Evolutionary conservation across 306 rosid genomes (phyloP).

Genomic region (Hylodesmum podocarpum): DNA sequence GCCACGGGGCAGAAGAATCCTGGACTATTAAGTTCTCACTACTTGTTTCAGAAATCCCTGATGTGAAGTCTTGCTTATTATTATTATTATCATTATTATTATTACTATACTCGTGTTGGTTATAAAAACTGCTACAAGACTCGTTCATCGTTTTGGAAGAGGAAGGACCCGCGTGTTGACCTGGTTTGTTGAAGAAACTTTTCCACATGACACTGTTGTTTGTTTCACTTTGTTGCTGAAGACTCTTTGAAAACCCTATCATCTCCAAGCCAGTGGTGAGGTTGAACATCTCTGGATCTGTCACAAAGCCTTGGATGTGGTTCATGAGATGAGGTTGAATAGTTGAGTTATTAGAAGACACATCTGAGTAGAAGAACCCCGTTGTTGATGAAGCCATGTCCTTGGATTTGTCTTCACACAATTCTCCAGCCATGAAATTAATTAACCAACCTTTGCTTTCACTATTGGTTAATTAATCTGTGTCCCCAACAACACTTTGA

Average conservation of each 20-base stretch:
- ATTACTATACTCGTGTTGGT: slow-evolving; percentile 25
- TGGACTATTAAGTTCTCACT: slow-evolving; percentile 46
- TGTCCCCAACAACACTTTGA: background rate
- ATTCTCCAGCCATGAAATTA: slow-evolving; percentile 49
- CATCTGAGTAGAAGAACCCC: slow-evolving; percentile 60
- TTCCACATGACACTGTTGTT: slow-evolving; percentile 37
- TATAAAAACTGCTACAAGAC: slow-evolving; percentile 36
- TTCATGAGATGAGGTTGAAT: slow-evolving; percentile 49
- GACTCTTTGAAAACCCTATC: slow-evolving; percentile 67
- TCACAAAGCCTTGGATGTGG: slow-evolving; percentile 68
- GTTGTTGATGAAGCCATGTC: slow-evolving; percentile 46
- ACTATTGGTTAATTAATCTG: slow-evolving; percentile 16
- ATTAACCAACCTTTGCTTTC: slow-evolving; percentile 37
- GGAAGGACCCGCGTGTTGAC: slow-evolving; percentile 44
- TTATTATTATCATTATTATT: slow-evolving; percentile 9
- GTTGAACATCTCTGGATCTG: slow-evolving; percentile 70
- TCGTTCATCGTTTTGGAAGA: slow-evolving; percentile 48
- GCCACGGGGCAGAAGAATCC: slow-evolving; percentile 47
- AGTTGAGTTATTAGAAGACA: slow-evolving; percentile 42
- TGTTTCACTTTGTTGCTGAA: slow-evolving; percentile 26
- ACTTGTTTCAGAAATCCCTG: slow-evolving; percentile 54
- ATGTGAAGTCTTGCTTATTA: slow-evolving; percentile 43
- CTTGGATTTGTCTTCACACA: slow-evolving; percentile 56
- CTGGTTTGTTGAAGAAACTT: slow-evolving; percentile 36
- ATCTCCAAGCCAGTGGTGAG: slow-evolving; percentile 72